phyloP scores from a whole-genome alignment of 371 early-diverging fungal genomes.

The Entomophthora muscae region DNA sequence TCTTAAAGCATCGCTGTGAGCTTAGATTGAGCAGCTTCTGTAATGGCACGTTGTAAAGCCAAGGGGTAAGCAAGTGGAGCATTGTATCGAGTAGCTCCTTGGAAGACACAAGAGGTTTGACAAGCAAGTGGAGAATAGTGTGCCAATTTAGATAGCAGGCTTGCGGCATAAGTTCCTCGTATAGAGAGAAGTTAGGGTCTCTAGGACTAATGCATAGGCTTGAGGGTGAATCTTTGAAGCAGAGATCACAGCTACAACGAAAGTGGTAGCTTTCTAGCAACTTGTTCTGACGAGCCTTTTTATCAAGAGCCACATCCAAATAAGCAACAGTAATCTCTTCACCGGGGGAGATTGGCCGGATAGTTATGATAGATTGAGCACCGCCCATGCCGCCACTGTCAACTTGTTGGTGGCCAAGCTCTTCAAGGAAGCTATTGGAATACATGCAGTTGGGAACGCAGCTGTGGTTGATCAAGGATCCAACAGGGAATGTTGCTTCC shows the following conservation, averaged over 20 bases:
- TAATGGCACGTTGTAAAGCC: neutral
- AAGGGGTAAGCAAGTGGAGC: neutral
- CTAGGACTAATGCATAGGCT: neutral
- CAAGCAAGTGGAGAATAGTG: neutral
- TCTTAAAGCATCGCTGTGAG: too few species aligned
- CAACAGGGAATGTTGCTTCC: constrained; percentile 60
- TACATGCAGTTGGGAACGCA: constrained; percentile 58
- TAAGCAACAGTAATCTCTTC: neutral
- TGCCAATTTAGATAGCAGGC: neutral
- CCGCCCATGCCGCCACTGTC: neutral
- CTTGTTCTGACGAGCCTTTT: neutral
- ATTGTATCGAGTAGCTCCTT: neutral
- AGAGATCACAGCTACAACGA: neutral
- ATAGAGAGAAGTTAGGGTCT: neutral
- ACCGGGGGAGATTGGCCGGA: neutral
- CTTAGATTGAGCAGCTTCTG: neutral
- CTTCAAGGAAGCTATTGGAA: neutral
- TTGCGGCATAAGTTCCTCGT: neutral
- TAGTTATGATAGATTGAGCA: neutral
- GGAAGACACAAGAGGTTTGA: neutral
- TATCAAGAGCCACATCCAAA: neutral
- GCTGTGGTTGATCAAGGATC: constrained; percentile 69
- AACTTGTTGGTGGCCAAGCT: neutral
- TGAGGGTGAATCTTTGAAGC: neutral
- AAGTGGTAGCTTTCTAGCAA: neutral